Base-by-base conservation (phyloP, 2,329 filamentous ascomycete genomes). In the Colletotrichum tabaci region DNA sequence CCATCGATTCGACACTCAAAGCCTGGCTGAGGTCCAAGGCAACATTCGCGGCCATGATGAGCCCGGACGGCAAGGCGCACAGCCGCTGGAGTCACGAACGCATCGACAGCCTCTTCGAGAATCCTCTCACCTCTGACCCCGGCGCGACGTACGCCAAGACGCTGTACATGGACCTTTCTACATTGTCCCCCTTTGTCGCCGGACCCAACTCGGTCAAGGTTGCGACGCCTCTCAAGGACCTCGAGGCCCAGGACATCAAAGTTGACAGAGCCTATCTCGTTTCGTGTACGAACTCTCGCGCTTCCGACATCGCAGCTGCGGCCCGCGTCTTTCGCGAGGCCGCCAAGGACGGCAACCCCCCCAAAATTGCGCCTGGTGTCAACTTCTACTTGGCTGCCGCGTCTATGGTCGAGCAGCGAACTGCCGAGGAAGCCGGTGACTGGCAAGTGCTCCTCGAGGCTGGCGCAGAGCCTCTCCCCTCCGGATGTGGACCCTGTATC, bases 201-300 rank as follows among this genome's bases (percentile, higher is more conserved):
- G 95, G 96, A 0, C 96, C 96, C 0, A 98, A 98, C 83, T 95
- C 93, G 0, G 94, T 98, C 77, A 98, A 98, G 82, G 84, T 98
- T 0, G 91, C 93, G 0, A 97, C 92, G 0, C 94, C 96, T 0
- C 82, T 98, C 0, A 83, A 85, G 6, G 90, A 96, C 42, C 88
- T 98, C 1, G 92, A 92, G 76, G 79, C 88, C 0, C 86, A 96
- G 78, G 84, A 93, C 74, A 97, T 98, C 80, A 87, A 89, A 60
- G 82, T 98, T 26, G 84, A 98, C 84, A 94, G 93, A 79, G 95
- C 94, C 0, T 98, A 98, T 23, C 86, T 98, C 0, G 92, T 98
- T 0, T 95, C 92, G 0, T 98, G 96, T 85, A 98, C 96, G 7
- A 98, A 98, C 83, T 92, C 90, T 0, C 87, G 96, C 61, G 89